Base-by-base conservation (phyloP, 176 grass and related monocot genomes). In the Neostapfia colusana region DNA sequence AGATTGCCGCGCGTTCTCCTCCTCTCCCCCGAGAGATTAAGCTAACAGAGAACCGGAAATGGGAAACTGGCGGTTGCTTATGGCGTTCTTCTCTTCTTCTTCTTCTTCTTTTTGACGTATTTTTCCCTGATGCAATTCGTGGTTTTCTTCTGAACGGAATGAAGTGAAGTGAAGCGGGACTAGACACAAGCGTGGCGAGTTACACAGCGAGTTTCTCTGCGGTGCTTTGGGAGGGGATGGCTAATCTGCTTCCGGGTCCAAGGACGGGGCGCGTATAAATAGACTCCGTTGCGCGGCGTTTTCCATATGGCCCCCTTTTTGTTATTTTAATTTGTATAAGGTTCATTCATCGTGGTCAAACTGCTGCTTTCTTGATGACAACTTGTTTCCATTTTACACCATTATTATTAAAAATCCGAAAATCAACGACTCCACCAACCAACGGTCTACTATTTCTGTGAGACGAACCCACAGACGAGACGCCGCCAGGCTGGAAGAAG, bases 241-340 rank as follows among this genome's bases (percentile, higher is more conserved):
- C 25, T 72, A 49, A 13, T 26, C 10, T 50, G 20, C 54, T 21
- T 56, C 56, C 11, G 17, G 26, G 35, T 3, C 18, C 15, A 2
- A 2, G 70, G 37, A 27, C 16, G 25, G 55, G 37, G 17, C 37
- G 57, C 54, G 77, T 81, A 84, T 88, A 81, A 81, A 88, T 84
- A 88, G 81, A 46, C 65, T 72, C 31, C 0, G 86, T 60, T 51
- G 39, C 17, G 28, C 10, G 17, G 0, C 0, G 3, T 66, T 88
- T 88, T 77, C 28, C 70, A 42, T 4, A 84, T 84, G 40, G 40
- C 13, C 7, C 56, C 81, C 71, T 65, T 31, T 0, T 39, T 11
- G 23, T 58, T 43, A 31, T 18, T 7, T 11, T 17, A 21, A 8
- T 76, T 66, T 28, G 58, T 59, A 14, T 1, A 14, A 13, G 3